Percentiles rank a stretch among this genome's conserved stretches.
These are phyloP conservation scores for Gaeumannomyces tritici DNA, from an alignment of 2,329 filamentous ascomycete genomes.

Conservation along the genomic window DNA sequence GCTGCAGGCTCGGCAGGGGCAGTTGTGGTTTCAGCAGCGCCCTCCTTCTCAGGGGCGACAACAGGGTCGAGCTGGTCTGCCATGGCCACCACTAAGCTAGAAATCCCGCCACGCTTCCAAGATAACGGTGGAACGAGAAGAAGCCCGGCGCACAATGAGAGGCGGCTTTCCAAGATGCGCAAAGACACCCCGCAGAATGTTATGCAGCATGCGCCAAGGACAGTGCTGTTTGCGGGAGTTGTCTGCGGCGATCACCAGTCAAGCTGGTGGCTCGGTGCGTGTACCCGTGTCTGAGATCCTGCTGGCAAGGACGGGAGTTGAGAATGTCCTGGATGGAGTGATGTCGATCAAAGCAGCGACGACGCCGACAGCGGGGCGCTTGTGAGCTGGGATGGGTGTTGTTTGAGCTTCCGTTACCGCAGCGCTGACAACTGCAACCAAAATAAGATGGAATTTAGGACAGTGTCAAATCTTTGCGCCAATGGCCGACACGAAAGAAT, in stretches of 20 bases:
- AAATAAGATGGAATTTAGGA: too few relatives aligned
- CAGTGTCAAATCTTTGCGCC: too few relatives aligned
- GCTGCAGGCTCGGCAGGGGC: constrained; percentile 12
- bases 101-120: not conserved
- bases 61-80: not conserved
- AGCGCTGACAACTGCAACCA: not conserved
- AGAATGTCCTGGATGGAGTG: too few relatives aligned
- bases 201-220: not conserved
- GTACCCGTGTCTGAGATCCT: not conserved
- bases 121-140: not conserved
- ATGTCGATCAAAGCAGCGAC: not conserved
- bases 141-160: not conserved
- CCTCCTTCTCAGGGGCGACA: not conserved
- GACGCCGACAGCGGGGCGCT: not conserved
- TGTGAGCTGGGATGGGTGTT: not conserved
- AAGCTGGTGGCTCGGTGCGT: not conserved
- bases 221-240: not conserved
- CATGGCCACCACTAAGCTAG: not conserved
- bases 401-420: not conserved
- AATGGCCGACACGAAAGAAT: too few relatives aligned
- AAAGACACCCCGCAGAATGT: not conserved
- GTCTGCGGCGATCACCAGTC: not conserved
- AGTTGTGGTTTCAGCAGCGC: not conserved
- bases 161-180: not conserved
- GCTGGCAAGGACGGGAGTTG: too few relatives aligned